These are phyloP conservation scores for Coemansia sp. DNA, from an alignment of 192 early-diverging fungal species.

Conservation along the genomic window DNA sequence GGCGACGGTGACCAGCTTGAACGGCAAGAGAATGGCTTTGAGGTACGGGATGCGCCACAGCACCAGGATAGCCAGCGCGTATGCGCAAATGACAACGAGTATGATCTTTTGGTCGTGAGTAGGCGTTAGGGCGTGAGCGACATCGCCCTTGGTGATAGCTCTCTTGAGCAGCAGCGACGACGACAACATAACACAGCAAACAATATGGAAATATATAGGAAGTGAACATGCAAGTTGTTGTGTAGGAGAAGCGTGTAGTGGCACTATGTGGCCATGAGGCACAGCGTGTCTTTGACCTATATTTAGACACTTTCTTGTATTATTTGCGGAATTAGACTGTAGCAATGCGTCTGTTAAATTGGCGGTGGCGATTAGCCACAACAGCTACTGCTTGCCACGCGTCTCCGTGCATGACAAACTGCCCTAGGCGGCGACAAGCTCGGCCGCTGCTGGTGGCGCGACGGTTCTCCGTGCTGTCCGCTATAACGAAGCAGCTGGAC, in stretches of 20 bases:
- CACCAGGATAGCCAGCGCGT: slow-evolving; percentile 63
- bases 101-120: slow-evolving; percentile 40
- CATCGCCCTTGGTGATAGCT: slow-evolving; percentile 26
- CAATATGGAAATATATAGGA: too few relatives aligned
- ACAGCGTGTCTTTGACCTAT: neutral
- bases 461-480: slow-evolving; percentile 4
- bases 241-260: neutral
- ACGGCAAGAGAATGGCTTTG: slow-evolving; percentile 86
- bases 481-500: slow-evolving; percentile 9
- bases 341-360: slow-evolving; percentile 1
- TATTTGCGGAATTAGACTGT: neutral
- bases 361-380: neutral
- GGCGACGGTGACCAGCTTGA: slow-evolving; percentile 91
- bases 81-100: slow-evolving; percentile 60
- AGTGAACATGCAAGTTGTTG: too few relatives aligned
- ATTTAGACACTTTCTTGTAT: neutral
- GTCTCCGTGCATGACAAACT: neutral
- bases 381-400: neutral
- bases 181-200: too few relatives aligned
- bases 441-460: neutral
- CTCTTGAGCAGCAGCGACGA: slow-evolving; percentile 10
- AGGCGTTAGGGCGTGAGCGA: slow-evolving; percentile 34
- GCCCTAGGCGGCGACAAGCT: neutral
- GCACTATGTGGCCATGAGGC: slow-evolving; percentile 3
- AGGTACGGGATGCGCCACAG: slow-evolving; percentile 87